Evolutionary conservation across 306 rosid genomes (phyloP), one percentile per base, ranked within the genome.

Genomic region (Rosa lucieae): DNA sequence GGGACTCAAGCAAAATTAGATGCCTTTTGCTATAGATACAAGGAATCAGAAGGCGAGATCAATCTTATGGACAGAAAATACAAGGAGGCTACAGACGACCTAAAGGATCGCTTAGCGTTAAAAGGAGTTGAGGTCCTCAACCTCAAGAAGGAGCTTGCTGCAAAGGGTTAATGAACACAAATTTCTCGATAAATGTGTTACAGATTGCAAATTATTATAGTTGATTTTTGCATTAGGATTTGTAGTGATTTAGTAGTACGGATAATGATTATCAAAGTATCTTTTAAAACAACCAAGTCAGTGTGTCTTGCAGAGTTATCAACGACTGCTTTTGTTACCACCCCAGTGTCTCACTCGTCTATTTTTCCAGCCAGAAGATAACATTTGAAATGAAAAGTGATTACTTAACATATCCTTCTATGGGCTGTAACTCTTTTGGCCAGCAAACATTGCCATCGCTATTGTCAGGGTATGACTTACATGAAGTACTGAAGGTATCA

Each of bases 1-100:
- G 92, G 97, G 83, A 89, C 94, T 23, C 98, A 87, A 46, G 92
- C 90, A 35, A 89, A 84, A 86, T 75, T 85, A 35, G 96, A 91
- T 47, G 90, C 97, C 35, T 80, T 83, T 62, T 89, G 88, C 23
- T 32, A n/a, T 23, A 85, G 93, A 85, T 90, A 85, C 65, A 85
- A 76, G 75, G 92, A 90, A 78, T 82, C 81, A 49, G 39, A 82
- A 2, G 83, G 85, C 43, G 96, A 95, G 74, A 84, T 83, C 5
- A 81, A 76, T 51, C 62, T 70, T 20, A 88, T 84, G 86, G 83
- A 95, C 58, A 85, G 48, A 75, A 85, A 77, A 44, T 93, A 32
- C 43, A 87, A 74, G 84, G 92, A 85, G 83, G 96, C 94, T 40
- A 13, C 96, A 15, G 73, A 10, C 17, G 85, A 80, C 48, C 82